Base-by-base conservation (phyloP, 768 basidiomycete species). In the Tylopilus cervinicoccineus region DNA sequence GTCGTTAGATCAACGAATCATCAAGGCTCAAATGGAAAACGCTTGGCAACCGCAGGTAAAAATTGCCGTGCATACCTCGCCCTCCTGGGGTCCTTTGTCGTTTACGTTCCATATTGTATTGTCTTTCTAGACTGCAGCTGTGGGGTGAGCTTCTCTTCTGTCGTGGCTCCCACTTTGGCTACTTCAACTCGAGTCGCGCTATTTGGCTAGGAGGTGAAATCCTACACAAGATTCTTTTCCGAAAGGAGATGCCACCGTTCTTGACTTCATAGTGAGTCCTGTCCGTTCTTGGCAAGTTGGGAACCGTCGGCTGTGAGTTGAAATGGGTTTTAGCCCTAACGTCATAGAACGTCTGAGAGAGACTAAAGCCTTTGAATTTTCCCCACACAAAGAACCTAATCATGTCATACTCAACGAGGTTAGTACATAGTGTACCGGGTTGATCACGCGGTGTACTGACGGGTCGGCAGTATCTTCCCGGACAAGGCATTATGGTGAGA, bases 401-500 rank as follows among this genome's bases (percentile, higher is more conserved):
- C 93, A 97, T 69, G 73, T 96, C 51, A 86, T 94, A 49, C 72
- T 95, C 58, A 93, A 93, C 63, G 89, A 95, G 74, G 86, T 83
- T 54, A 51, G 71, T 57, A 20, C n/a, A 6, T 27, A 38, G n/a
- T 37, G 29, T 38, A 23, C 28, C 34, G 33, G 53, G 31, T 36
- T 20, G 37, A 43, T 45, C 38, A 42, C 24, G 36, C 50, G 45
- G 43, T 54, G 14, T 34, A n/a, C 52, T 60, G 52, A 61, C 50
- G 38, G 44, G 19, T 45, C 40, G 28, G 5, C 57, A 88, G 83
- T 97, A 97, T 67, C 76, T 81, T 16, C 79, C 91, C 8, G 90
- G 88, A 2, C 92, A 96, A 71, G 94, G 95, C 11, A 97, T 98
- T 51, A 88, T 93, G 79, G 93, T 93, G 64, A 47, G 72, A 67